Conservation (phyloP, 225 moss, liverwort and hornwort genomes). For the Pleurozium schreberi region DNA sequence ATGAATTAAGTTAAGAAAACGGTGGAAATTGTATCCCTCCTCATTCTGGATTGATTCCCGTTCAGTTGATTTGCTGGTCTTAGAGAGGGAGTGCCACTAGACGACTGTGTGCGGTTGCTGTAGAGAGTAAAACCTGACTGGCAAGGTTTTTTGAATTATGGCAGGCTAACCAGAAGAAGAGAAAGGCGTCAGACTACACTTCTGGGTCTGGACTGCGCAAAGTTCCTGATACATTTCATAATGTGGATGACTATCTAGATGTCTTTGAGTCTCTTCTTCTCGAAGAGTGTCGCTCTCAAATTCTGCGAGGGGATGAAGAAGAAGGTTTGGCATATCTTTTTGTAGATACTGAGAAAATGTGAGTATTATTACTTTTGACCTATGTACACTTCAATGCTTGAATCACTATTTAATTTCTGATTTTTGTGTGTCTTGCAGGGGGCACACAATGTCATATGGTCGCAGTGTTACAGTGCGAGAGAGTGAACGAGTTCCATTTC, state of each 20-base stretch:
- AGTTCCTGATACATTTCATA: conserved; percentile 73
- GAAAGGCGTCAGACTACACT: conserved; percentile 33
- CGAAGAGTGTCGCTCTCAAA: conserved; percentile 96
- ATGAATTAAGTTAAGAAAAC: neutral
- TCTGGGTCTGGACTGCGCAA: conserved; percentile 49
- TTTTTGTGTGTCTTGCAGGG: conserved; percentile 37
- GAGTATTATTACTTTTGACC: neutral
- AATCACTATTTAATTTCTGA: neutral
- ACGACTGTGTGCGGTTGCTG: neutral
- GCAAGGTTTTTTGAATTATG: neutral
- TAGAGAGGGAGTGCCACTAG: neutral
- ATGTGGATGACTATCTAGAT: conserved; percentile 71
- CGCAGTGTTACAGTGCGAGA: conserved; percentile 67
- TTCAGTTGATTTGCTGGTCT: neutral
- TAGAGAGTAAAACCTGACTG: neutral
- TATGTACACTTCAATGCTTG: neutral
- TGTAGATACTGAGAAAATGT: neutral
- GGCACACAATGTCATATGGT: conserved; percentile 69
- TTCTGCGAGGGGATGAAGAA: conserved; percentile 92
- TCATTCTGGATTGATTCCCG: neutral
- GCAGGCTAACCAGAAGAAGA: conserved; percentile 37
- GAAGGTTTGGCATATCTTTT: conserved; percentile 28
- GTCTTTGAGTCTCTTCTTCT: conserved; percentile 91
- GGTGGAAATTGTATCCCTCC: neutral
- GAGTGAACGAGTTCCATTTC: conserved; percentile 87